Base-by-base conservation (phyloP, 1,139 yeast species). In the Yamadazyma spencermartinsiae region DNA sequence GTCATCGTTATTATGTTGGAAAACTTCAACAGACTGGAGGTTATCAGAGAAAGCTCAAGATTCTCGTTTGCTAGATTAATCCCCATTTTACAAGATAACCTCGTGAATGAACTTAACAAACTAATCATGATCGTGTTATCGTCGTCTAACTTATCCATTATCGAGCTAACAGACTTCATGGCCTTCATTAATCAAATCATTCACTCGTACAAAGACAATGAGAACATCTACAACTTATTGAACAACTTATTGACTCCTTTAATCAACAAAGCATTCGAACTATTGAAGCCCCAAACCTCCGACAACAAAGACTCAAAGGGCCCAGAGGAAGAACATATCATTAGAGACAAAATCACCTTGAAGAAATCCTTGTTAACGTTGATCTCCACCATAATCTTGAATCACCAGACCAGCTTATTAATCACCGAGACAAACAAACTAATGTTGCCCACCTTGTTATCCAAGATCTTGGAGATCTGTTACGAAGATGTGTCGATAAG, bases 111-210 rank as follows among this genome's bases (percentile, higher is more conserved):
- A 55, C 72, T 87, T 56, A 82, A 84, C 42, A 82, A 88, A 53
- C 74, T 90, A 42, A 79, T 92, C 42, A 77, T 86, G 2, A 68
- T 85, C n/a, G 69, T 86, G 37, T 72, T 94, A 57, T 77, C 81
- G 6, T 76, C 86, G n/a, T 79, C 76, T 34, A 75, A 79, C 52
- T 62, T 84, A 48, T 79, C 76, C 44, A 64, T 77, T 7, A 62
- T 70, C 35, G 98, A 92, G 57, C 65, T 90, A 55, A 74, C 78
- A 33, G 96, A 88, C 55, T 89, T 94, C 56, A 65, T 89, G 41
- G 78, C 92, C 36, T 92, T 92, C 57, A 67, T 92, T 49, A 94
- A 96, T 6, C 98, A 92, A 61, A 76, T 92, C 44, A 79, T 86
- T 35, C 98, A 92, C 60, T 77, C 73, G 51, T 88, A 84, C 61